phyloP scores from a whole-genome alignment of 331 rosid genomes.

The Acacia pycnantha region DNA sequence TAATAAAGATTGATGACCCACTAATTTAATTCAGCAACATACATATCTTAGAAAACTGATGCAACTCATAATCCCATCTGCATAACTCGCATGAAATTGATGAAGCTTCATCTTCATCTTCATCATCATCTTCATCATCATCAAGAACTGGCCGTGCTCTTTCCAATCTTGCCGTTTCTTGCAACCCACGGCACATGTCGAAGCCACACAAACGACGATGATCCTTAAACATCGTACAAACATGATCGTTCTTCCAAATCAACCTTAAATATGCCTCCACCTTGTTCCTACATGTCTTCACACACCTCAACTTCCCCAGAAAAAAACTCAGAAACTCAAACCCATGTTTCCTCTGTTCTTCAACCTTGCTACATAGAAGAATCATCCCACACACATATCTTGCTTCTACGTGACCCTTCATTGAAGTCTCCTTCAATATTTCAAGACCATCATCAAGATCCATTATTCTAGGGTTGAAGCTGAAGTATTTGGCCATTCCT shows the following conservation, averaged over 20 bases:
- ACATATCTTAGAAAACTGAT: not conserved
- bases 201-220: not conserved
- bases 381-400: slow-evolving; percentile 36
- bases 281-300: slow-evolving; percentile 26
- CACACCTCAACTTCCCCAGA: not conserved
- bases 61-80: not conserved
- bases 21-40: not conserved
- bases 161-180: not conserved
- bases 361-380: slow-evolving; percentile 21
- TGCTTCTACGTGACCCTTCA: slow-evolving; percentile 32
- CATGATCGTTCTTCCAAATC: not conserved
- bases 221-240: not conserved
- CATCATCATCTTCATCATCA: not conserved
- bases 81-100: not conserved
- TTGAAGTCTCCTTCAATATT: slow-evolving; percentile 22
- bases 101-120: not conserved
- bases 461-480: not conserved
- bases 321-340: not conserved
- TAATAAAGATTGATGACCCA: not conserved
- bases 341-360: slow-evolving; percentile 11
- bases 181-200: not conserved
- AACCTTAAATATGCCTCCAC: not conserved
- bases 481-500: slow-evolving; percentile 35
- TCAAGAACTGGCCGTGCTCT: not conserved
- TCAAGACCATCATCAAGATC: not conserved